Percentiles rank a stretch among this genome's conserved stretches.
These are phyloP conservation scores for Multifurca ochricompacta DNA, from an alignment of 768 basidiomycete species.

Conservation along the genomic window DNA sequence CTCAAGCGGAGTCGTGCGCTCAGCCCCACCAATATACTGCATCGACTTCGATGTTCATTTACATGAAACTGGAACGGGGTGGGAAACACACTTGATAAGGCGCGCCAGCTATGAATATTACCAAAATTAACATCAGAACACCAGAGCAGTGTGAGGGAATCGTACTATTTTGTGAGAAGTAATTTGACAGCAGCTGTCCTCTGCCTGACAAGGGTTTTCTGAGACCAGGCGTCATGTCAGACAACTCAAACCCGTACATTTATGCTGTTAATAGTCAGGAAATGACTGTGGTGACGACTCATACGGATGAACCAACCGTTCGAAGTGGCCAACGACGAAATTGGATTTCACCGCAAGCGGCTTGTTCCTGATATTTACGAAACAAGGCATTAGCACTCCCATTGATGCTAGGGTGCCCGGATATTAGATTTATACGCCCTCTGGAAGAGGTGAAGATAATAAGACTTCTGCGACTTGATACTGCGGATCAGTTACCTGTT, in stretches of 20 bases:
- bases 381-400: slow-evolving; percentile 49
- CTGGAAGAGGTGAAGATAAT: slow-evolving; percentile 28
- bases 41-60: background rate
- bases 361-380: slow-evolving; percentile 58
- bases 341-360: slow-evolving; percentile 41
- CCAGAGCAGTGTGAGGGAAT: slow-evolving; percentile 5
- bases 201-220: slow-evolving; percentile 38
- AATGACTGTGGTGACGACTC: background rate
- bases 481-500: slow-evolving; percentile 11
- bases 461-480: background rate
- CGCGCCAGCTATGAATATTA: slow-evolving; percentile 49
- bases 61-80: background rate
- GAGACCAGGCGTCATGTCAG: background rate
- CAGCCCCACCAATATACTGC: slow-evolving; percentile 74
- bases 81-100: slow-evolving; percentile 57
- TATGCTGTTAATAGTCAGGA: slow-evolving; percentile 42
- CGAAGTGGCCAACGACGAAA: slow-evolving; percentile 70
- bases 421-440: slow-evolving; percentile 55
- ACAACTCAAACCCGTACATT: slow-evolving; percentile 38
- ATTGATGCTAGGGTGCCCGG: slow-evolving; percentile 34
- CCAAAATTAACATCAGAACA: background rate
- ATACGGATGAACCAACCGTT: slow-evolving; percentile 38
- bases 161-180: slow-evolving; percentile 81
- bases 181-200: slow-evolving; percentile 64
- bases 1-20: slow-evolving; percentile 60